Base-by-base conservation (phyloP, 1,139 yeast genomes). In the Waltiozyma sp. region DNA sequence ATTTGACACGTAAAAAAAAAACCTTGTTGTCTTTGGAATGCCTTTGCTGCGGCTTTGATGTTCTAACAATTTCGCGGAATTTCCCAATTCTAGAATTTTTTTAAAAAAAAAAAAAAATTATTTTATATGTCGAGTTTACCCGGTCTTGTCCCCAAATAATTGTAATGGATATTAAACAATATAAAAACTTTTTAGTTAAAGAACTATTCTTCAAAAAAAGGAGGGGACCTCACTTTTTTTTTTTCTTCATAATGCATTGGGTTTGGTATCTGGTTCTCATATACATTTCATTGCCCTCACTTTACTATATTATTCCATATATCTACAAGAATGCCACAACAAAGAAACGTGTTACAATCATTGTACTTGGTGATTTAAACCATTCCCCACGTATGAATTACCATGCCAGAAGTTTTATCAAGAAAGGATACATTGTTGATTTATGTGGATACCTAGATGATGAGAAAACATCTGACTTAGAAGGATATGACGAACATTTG, bases 371-470 rank as follows among this genome's bases (percentile, higher is more conserved):
- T 1, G 98, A 91, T 57, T 61, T 93, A 43, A 96, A 96, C 14
- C 94, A 89, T 56, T 89, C 97, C 1, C 99, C 99, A 5, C 69
- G 99, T 48, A 91, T 91, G 86, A 75, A 83, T 54, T 85, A 91
- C 61, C 99, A 93, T 60, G 95, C 95, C 1, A 64, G 71, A 46
- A 82, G 94, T 43, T 77, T 91, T 52, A 73, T 85, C n/a, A 58
- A 66, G 2, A 62, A 65, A 23, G 91, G 87, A 1, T 82, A 81
- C 60, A 69, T 71, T 40, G 98, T 93, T 2, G 86, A 82, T 48
- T 61, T 91, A 38, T 83, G 95, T 61, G 98, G 98, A 0, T 91
- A 89, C 58, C 56, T 77, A 2, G 93, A 81, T 49, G 73, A 77
- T 26, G 60, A 60, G 9, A 69, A 83, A 1, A 76, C 86, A 0